Evolutionary conservation across 2,329 filamentous ascomycete genomes (phyloP), one percentile per base, ranked within the genome.

Genomic region (Fusarium sp.): DNA sequence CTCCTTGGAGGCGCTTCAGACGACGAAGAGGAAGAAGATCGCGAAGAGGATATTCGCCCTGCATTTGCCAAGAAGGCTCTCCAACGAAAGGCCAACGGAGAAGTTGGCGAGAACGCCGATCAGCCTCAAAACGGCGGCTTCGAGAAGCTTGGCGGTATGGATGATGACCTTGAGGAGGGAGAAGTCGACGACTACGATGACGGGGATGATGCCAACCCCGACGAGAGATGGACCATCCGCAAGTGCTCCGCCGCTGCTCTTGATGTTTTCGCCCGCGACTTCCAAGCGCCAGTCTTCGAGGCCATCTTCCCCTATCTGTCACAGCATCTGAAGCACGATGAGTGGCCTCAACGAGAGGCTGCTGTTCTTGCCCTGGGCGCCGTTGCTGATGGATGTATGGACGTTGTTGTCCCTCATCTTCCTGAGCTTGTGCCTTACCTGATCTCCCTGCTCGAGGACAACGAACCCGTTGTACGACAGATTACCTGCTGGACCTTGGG

Each of bases 401-500:
- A 92, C 52, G 92, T 93, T 22, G 94, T 99, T 55, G 91, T 91
- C 48, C 96, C 94, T 55, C 94, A 98, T 80, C 87, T 99, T 30
- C 94, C 94, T 4, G 92, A 97, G 77, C 86, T 99, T 42, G 90
- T 98, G 4, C 92, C 94, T 3, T 99, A 97, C 78, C 87, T 99
- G 49, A 92, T 98, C 72, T 91, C 92, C 10, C 87, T 98, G 1
- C 86, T 99, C 37, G 88, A 92, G 61, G 96, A 99, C 77, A 78
- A 87, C 2, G 94, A 98, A 80, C 94, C 96, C 16, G 92, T 98
- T 16, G 95, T 99, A 40, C 88, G 96, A 67, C 94, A 97, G 78
- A 99, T 99, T 72, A 98, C 95, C 25, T 99, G 96, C 81, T 99
- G 96, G 96, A 97, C 96, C 8, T 87, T 99, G 24, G 94, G 94